Evolutionary conservation across 257 asterid genomes (phyloP).

Genomic region (Lantana camara): DNA sequence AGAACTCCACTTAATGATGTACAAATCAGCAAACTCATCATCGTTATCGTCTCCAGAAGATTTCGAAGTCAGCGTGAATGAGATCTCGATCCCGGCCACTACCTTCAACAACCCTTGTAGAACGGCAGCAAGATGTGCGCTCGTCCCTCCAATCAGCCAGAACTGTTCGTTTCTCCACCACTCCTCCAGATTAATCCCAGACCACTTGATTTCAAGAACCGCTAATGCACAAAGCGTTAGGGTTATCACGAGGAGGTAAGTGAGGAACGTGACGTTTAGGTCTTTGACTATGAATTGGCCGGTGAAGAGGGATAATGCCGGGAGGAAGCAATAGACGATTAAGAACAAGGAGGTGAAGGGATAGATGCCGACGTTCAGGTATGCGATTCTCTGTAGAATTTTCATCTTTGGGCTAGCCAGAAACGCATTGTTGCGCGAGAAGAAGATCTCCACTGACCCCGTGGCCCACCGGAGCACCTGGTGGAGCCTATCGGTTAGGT

Average conservation of each 20-base stretch:
- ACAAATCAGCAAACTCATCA: constrained; percentile 65
- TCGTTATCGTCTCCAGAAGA: constrained; percentile 70
- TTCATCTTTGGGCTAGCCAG: constrained; percentile 68
- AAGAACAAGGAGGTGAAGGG: constrained; percentile 73
- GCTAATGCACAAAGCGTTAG: constrained; percentile 65
- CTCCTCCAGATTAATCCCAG: constrained; percentile 64
- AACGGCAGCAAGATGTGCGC: constrained; percentile 85
- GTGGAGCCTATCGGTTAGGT: constrained; percentile 75
- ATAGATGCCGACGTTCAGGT: constrained; percentile 79
- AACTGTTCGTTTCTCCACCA: constrained; percentile 90
- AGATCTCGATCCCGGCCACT: constrained; percentile 75
- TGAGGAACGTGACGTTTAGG: constrained; percentile 64
- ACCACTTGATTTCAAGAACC: constrained; percentile 75
- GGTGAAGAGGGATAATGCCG: constrained; percentile 73
- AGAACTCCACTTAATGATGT: constrained; percentile 61
- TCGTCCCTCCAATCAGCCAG: constrained; percentile 81
- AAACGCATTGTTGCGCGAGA: constrained; percentile 69
- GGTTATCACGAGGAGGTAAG: constrained; percentile 59
- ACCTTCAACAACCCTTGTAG: constrained; percentile 79
- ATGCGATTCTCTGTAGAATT: constrained; percentile 66
- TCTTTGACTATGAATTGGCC: constrained; percentile 70
- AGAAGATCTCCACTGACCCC: constrained; percentile 77
- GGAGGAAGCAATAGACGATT: constrained; percentile 79
- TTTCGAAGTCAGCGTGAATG: constrained; percentile 71
- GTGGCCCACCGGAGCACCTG: constrained; percentile 92